Evolutionary conservation across 495 filamentous ascomycete genomes (phyloP).

Genomic region (Penicillium simplicissimum): DNA sequence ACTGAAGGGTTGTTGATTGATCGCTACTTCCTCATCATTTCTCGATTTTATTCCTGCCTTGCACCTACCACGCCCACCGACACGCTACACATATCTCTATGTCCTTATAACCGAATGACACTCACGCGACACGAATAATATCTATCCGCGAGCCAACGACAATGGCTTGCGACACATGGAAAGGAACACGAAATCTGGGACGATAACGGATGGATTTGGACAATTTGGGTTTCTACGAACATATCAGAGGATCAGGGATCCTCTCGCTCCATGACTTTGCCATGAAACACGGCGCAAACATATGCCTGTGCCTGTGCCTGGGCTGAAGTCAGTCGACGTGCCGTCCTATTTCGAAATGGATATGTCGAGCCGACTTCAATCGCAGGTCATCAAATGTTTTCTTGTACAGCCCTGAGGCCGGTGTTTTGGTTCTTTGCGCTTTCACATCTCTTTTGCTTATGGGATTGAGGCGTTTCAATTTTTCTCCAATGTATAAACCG

Average conservation of each 20-base stretch:
- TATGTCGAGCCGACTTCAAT: constrained; percentile 8
- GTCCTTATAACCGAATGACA: constrained; percentile 31
- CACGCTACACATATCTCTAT: constrained; percentile 15
- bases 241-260: constrained; percentile 24
- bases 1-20: constrained; percentile 24
- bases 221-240: constrained; percentile 24
- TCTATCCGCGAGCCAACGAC: constrained; percentile 16
- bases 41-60: constrained; percentile 19
- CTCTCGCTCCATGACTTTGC: constrained; percentile 9
- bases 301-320: too few relatives aligned
- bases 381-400: constrained; percentile 6
- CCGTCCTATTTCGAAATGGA: not conserved
- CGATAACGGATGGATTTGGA: constrained; percentile 18
- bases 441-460: not conserved
- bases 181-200: constrained; percentile 22
- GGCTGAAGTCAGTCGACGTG: not conserved
- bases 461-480: constrained; percentile 14
- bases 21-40: constrained; percentile 13
- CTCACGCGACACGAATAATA: constrained; percentile 40
- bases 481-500: constrained; percentile 21
- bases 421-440: constrained; percentile 12
- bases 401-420: constrained; percentile 19
- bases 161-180: constrained; percentile 16
- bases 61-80: constrained; percentile 14
- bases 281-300: not conserved